These are phyloP conservation scores for Tolypocladium amazonense DNA, from an alignment of 2,329 filamentous ascomycete genomes.

Conservation along the genomic window DNA sequence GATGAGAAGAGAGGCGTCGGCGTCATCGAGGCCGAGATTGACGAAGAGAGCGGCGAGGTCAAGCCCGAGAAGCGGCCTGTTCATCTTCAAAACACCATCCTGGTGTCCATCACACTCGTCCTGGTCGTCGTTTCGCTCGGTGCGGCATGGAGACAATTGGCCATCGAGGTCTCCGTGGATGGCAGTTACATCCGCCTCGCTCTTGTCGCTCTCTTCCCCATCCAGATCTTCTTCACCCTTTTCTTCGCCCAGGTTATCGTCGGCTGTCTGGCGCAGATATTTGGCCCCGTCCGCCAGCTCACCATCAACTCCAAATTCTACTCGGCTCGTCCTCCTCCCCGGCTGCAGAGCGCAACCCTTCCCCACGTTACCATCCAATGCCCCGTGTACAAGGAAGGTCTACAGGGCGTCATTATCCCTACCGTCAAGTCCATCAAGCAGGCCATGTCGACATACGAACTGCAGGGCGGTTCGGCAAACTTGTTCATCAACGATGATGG, in stretches of 20 bases:
- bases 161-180: slow-evolving; percentile 58
- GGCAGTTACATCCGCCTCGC: slow-evolving; percentile 50
- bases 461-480: slow-evolving; percentile 68
- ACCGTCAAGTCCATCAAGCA: slow-evolving; percentile 70
- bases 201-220: slow-evolving; percentile 54
- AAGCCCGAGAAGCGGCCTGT: slow-evolving; percentile 55
- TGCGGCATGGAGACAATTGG: slow-evolving; percentile 58
- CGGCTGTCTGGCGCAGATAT: slow-evolving; percentile 63
- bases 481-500: slow-evolving; percentile 71
- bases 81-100: slow-evolving; percentile 58
- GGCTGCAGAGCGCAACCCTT: slow-evolving; percentile 45
- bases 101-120: slow-evolving; percentile 56
- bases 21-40: slow-evolving; percentile 45
- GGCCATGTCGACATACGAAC: slow-evolving; percentile 66
- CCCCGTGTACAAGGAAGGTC: slow-evolving; percentile 79
- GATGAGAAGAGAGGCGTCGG: slow-evolving; percentile 38
- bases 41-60: slow-evolving; percentile 60
- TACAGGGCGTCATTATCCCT: slow-evolving; percentile 62
- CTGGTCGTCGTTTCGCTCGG: slow-evolving; percentile 58
- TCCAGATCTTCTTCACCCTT: slow-evolving; percentile 72
- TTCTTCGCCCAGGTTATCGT: slow-evolving; percentile 74
- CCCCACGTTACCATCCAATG: slow-evolving; percentile 77
- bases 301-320: slow-evolving; percentile 72
- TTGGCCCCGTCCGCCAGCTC: slow-evolving; percentile 66
- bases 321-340: slow-evolving; percentile 58